These are phyloP conservation scores for Mycena crocata DNA, from an alignment of 768 basidiomycete genomes.

Conservation along the genomic window DNA sequence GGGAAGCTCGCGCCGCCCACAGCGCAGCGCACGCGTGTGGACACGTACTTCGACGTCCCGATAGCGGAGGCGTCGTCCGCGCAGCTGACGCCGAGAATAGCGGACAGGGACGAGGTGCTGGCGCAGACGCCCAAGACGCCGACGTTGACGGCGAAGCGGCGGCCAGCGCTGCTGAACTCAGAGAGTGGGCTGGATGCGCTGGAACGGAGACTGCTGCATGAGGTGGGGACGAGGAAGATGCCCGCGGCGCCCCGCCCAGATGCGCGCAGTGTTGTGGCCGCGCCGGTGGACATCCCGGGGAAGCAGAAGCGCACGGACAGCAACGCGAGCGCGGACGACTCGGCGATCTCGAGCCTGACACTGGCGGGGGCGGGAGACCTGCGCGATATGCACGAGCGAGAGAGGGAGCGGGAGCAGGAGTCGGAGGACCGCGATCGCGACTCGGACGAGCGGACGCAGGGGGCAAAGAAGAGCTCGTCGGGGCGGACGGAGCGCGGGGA, in stretches of 20 bases:
- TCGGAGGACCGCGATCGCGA: constrained; percentile 46
- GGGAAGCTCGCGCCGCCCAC: constrained; percentile 43
- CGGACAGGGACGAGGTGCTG: constrained; percentile 25
- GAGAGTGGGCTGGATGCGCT: constrained; percentile 80
- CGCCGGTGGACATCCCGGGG: constrained; percentile 26
- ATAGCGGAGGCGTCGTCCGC: neutral
- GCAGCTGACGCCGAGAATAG: constrained; percentile 11
- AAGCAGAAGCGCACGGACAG: too few species aligned
- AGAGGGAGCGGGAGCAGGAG: constrained; percentile 34
- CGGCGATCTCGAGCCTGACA: constrained; percentile 67
- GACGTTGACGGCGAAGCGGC: constrained; percentile 55
- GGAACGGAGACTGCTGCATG: constrained; percentile 72
- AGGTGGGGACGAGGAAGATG: constrained; percentile 77
- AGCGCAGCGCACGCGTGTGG: constrained; percentile 40
- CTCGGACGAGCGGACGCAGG: constrained; percentile 55
- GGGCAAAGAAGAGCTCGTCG: constrained; percentile 44
- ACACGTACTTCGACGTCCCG: constrained; percentile 39
- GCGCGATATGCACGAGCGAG: constrained; percentile 41
- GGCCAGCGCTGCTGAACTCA: constrained; percentile 36
- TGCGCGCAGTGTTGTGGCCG: constrained; percentile 46
- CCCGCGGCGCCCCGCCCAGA: constrained; percentile 45
- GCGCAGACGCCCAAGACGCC: constrained; percentile 65
- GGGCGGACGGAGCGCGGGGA: constrained; percentile 38
- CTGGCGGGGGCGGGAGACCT: constrained; percentile 57
- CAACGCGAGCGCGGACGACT: constrained; percentile 50